These are phyloP conservation scores for Craspedostauros australis DNA, from an alignment of 108 stramenopile species.

Conservation along the genomic window DNA sequence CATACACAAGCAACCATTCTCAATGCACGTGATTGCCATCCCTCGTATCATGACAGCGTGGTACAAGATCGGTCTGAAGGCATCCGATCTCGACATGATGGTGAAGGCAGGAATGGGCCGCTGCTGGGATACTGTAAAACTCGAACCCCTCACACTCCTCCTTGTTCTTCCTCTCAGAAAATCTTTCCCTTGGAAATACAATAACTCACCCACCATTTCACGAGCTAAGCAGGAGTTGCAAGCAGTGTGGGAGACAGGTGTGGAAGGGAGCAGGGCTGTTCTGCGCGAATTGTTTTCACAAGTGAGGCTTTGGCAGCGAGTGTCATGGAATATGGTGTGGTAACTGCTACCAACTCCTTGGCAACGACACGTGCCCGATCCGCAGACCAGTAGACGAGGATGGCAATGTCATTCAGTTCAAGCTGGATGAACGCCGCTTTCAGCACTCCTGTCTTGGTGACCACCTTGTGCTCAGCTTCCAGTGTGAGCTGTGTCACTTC, in stretches of 20 bases:
- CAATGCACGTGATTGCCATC: conserved; percentile 26
- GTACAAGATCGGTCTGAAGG: conserved; percentile 16
- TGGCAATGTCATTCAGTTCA: neutral
- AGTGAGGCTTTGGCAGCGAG: conserved; percentile 7
- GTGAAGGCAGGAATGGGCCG: conserved; percentile 8
- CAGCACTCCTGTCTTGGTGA: conserved; percentile 21
- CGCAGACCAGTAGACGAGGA: conserved; percentile 2
- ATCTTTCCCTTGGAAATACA: conserved; percentile 18
- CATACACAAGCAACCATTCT: conserved; percentile 14
- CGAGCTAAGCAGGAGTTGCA: conserved; percentile 20
- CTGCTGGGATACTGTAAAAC: conserved; percentile 13
- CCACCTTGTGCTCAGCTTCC: conserved; percentile 29
- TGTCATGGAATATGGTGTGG: conserved; percentile 32
- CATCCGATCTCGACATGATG: conserved; percentile 10
- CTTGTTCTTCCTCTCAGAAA: conserved; percentile 31
- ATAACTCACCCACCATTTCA: neutral
- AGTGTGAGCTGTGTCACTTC: conserved; percentile 49
- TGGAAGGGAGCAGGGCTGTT: conserved; percentile 20
- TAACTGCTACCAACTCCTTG: conserved; percentile 18
- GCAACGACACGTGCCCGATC: neutral
- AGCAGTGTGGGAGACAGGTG: conserved; percentile 14
- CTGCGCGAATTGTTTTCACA: conserved; percentile 36
- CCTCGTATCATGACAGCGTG: conserved; percentile 33
- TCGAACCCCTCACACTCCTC: conserved; percentile 27
- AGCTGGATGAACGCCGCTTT: conserved; percentile 11